These are phyloP conservation scores for Globisporangium nagaii DNA, from an alignment of 352 stramenopile species.

Conservation along the genomic window DNA sequence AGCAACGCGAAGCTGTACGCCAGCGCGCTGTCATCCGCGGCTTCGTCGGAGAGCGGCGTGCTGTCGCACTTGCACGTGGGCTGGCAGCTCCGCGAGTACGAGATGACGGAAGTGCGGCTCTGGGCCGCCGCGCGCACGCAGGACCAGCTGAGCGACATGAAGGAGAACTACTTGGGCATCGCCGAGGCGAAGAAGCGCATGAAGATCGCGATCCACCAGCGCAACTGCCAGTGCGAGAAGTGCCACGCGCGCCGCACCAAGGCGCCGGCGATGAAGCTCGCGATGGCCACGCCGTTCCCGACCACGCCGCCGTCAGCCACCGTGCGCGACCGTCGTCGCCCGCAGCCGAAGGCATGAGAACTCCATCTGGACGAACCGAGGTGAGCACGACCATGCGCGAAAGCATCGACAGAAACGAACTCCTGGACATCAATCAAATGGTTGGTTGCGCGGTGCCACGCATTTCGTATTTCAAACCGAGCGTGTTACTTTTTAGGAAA, in stretches of 20 bases:
- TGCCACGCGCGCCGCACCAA: slow-evolving; percentile 55
- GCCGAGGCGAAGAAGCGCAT: slow-evolving; percentile 77
- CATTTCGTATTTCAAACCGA: slow-evolving; percentile 24
- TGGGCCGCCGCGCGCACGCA: slow-evolving; percentile 67
- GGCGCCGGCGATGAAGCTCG: slow-evolving; percentile 17
- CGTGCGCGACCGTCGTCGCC: slow-evolving; percentile 32
- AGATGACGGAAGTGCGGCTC: slow-evolving; percentile 75
- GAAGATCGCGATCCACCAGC: slow-evolving; percentile 82
- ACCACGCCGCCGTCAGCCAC: slow-evolving; percentile 32
- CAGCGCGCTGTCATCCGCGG: not conserved
- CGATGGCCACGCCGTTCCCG: slow-evolving; percentile 37
- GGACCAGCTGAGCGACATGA: slow-evolving; percentile 79
- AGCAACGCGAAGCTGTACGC: slow-evolving; percentile 17
- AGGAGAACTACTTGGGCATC: slow-evolving; percentile 83
- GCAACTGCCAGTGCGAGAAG: slow-evolving; percentile 79
- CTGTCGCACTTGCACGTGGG: slow-evolving; percentile 47
- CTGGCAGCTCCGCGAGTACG: slow-evolving; percentile 38
- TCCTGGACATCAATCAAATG: too few species aligned
- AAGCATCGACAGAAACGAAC: too few species aligned
- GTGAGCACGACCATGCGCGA: too few species aligned
- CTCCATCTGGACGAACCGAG: too few species aligned
- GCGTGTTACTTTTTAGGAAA: too few species aligned
- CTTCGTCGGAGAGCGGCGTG: not conserved
- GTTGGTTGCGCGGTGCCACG: not conserved
- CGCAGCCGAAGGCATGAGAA: slow-evolving; percentile 17